Percentiles rank a stretch among this genome's conserved stretches.
These are phyloP conservation scores for Oryza glaberrima DNA, from an alignment of 176 grass and related monocot genomes.

Conservation along the genomic window DNA sequence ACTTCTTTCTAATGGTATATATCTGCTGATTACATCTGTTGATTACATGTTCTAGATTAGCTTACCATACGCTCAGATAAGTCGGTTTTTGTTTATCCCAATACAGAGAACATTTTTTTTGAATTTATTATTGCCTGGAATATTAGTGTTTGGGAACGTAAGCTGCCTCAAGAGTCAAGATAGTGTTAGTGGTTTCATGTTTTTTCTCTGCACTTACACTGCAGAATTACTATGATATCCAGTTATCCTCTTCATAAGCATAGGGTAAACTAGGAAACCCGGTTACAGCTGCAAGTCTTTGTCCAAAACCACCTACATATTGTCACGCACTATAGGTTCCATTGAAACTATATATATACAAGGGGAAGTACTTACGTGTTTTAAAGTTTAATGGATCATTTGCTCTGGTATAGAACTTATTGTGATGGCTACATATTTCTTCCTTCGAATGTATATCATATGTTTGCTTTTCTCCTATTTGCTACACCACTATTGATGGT, in stretches of 20 bases:
- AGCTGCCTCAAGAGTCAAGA: constrained; percentile 20
- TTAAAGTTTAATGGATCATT: neutral
- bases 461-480: constrained; percentile 6
- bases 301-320: neutral
- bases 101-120: neutral
- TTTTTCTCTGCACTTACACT: constrained; percentile 5
- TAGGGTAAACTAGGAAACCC: neutral
- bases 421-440: neutral
- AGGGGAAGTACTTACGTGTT: neutral
- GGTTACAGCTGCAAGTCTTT: neutral
- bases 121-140: neutral
- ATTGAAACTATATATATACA: constrained; percentile 2
- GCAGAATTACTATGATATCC: neutral
- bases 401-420: constrained; percentile 1
- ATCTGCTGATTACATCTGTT: neutral
- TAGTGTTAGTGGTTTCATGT: neutral
- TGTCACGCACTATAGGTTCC: neutral
- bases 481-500: constrained; percentile 7
- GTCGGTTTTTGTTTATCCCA: neutral
- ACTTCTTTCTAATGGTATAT: constrained; percentile 39
- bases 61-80: neutral
- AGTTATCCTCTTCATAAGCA: neutral
- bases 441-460: neutral
- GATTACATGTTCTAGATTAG: neutral
- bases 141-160: neutral